Percentiles rank a stretch among this genome's conserved stretches.
phyloP scores from a whole-genome alignment of 768 basidiomycete species.

The Lactifluus piperatus region DNA sequence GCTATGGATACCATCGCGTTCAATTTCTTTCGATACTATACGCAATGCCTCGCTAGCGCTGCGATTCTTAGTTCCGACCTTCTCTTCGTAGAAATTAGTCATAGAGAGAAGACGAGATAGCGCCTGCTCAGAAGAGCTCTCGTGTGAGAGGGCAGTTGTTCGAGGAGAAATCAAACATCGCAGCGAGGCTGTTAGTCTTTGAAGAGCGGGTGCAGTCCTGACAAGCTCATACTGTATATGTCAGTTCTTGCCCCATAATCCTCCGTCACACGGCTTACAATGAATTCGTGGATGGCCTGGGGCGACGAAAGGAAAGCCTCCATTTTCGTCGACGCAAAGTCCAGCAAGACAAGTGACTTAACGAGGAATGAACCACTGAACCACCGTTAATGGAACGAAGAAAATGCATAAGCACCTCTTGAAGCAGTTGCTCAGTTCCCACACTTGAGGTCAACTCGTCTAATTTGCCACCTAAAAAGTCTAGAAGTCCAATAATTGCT shows the following conservation, averaged over 20 bases:
- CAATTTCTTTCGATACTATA: slow-evolving; percentile 51
- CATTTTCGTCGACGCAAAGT: slow-evolving; percentile 41
- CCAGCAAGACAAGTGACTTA: slow-evolving; percentile 46
- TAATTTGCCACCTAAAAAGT: slow-evolving; percentile 46
- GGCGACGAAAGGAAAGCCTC: slow-evolving; percentile 49
- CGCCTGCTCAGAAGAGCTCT: slow-evolving; percentile 30
- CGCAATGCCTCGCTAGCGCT: slow-evolving; percentile 50
- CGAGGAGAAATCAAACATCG: slow-evolving; percentile 22
- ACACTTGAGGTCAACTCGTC: slow-evolving; percentile 45
- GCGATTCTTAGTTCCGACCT: slow-evolving; percentile 36
- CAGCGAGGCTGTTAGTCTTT: slow-evolving; percentile 39
- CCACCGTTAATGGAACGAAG: not conserved
- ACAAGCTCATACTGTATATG: slow-evolving; percentile 53
- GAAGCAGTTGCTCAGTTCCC: slow-evolving; percentile 42
- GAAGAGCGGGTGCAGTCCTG: slow-evolving; percentile 41
- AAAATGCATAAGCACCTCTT: slow-evolving; percentile 38
- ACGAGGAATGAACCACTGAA: not conserved
- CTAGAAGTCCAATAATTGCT: slow-evolving; percentile 44
- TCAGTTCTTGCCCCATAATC: not conserved
- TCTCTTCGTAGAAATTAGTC: slow-evolving; percentile 45
- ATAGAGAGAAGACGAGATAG: slow-evolving; percentile 36
- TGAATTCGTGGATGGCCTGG: slow-evolving; percentile 46
- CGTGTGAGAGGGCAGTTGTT: slow-evolving; percentile 25
- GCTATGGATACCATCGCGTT: slow-evolving; percentile 48
- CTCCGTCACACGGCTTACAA: slow-evolving; percentile 36